These are phyloP conservation scores for Populus alba DNA, from an alignment of 345 rosid genomes.

Conservation along the genomic window DNA sequence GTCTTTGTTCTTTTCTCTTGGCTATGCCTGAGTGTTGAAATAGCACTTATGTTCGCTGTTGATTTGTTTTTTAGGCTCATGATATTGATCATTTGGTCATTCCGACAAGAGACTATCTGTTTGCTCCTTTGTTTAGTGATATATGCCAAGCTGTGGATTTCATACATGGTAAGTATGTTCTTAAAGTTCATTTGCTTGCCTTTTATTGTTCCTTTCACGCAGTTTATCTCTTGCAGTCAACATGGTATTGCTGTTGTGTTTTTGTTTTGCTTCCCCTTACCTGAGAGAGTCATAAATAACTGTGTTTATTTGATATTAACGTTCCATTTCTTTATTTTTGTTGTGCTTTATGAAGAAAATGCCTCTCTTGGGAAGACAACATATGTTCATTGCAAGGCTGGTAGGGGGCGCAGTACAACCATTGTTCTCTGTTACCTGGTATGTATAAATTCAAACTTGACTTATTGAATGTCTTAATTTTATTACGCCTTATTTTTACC, in stretches of 20 bases:
- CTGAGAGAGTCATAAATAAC: neutral
- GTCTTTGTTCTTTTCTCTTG: neutral
- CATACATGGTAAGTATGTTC: slow-evolving; percentile 55
- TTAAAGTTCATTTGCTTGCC: neutral
- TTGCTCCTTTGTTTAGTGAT: slow-evolving; percentile 69
- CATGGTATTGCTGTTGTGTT: neutral
- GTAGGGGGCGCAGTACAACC: slow-evolving; percentile 89
- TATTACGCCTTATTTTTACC: neutral
- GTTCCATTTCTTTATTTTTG: neutral
- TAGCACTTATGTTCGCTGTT: neutral
- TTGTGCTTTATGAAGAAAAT: slow-evolving; percentile 44
- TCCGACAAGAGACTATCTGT: slow-evolving; percentile 87
- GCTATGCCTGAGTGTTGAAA: neutral
- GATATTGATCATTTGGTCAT: slow-evolving; percentile 81
- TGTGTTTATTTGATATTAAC: neutral
- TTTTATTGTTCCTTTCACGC: neutral
- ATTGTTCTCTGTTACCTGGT: slow-evolving; percentile 88
- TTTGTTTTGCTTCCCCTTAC: neutral
- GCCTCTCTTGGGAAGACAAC: slow-evolving; percentile 60
- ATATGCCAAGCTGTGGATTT: slow-evolving; percentile 65
- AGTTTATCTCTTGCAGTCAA: too few species aligned
- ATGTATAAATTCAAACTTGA: neutral
- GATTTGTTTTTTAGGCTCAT: slow-evolving; percentile 46
- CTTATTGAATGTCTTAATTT: neutral
- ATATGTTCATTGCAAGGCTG: slow-evolving; percentile 94